Evolutionary conservation across 2,329 filamentous ascomycete genomes (phyloP), one percentile per base, ranked within the genome.

Genomic region (Onygenales sp.): DNA sequence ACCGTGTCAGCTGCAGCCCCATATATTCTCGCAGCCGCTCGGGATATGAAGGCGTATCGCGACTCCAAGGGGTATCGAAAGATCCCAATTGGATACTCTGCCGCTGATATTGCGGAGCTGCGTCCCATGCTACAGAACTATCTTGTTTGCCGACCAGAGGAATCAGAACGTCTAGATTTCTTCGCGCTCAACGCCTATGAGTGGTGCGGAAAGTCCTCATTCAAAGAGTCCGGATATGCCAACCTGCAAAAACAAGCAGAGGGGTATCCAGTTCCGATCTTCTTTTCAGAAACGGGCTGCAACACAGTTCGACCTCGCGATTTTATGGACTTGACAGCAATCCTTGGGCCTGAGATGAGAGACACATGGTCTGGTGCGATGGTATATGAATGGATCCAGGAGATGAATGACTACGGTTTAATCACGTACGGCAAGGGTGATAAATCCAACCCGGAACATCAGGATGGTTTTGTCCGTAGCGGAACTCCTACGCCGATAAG

Each of bases 231-330:
- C 2, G 88, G 87, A 54, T 95, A 95, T 71, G 65, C 74, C 46
- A 75, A 76, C 57, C 80, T 94, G 32, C 78, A 89, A 66, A 68
- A 76, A 51, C 83, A 86, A 58, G 83, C 86, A 5, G 77, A 78
- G 39, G 70, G 81, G 61, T 91, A 89, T 69, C 85, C 83, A 46
- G 82, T 94, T n/a, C 89, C 88, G 17, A 88, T 93, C 62, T 91
- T 90, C 76, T 88, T 95, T 71, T 91, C 87, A 36, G 89, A 95
- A 71, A 93, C 88, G 2, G 89, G 89, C 54, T 95, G 89, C 77
- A 91, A 87, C 65, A 68, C 66, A 8, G 63, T 64, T 9, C 65
- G 64, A 7, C 73, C 73, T 10, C 70, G 73, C 36, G 70, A 67
- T 6, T 76, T 76, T 54, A 61, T 65, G n/a, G 73, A 95, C 65